Percentiles rank a stretch among this genome's conserved stretches.
Conservation (phyloP, 2,329 filamentous ascomycete genomes). For the Cadophora sp. region DNA sequence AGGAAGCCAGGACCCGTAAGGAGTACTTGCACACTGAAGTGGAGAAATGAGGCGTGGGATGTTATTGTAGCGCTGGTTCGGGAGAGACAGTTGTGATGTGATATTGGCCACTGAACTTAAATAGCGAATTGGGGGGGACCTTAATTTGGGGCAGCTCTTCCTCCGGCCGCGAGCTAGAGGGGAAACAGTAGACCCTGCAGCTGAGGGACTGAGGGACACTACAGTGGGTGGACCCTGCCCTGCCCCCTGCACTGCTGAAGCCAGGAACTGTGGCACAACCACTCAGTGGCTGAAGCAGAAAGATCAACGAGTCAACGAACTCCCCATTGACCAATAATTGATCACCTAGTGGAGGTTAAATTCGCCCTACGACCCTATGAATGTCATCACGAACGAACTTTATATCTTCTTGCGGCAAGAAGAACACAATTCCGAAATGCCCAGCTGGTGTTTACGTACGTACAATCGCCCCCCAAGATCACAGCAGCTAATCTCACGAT, state of each 20-base stretch:
- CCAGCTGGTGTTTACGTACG: background rate
- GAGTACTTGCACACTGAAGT: background rate
- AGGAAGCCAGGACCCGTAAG: background rate
- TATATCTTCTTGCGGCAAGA: background rate
- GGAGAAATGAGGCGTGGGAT: background rate
- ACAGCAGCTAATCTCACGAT: background rate
- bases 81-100: background rate
- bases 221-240: background rate
- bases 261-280: conserved; percentile 9
- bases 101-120: background rate
- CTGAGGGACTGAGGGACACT: conserved; percentile 6
- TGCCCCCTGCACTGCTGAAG: conserved; percentile 11
- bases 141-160: background rate
- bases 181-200: conserved; percentile 9
- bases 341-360: background rate
- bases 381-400: background rate
- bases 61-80: background rate
- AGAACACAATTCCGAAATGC: background rate
- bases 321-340: conserved; percentile 3
- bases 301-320: conserved; percentile 2
- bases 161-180: conserved; percentile 4
- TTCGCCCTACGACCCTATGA: background rate
- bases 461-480: background rate
- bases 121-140: background rate
- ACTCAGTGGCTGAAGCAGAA: background rate